phyloP scores from a whole-genome alignment of 73 alveolate genomes.

The Paramecium octaurelia region DNA sequence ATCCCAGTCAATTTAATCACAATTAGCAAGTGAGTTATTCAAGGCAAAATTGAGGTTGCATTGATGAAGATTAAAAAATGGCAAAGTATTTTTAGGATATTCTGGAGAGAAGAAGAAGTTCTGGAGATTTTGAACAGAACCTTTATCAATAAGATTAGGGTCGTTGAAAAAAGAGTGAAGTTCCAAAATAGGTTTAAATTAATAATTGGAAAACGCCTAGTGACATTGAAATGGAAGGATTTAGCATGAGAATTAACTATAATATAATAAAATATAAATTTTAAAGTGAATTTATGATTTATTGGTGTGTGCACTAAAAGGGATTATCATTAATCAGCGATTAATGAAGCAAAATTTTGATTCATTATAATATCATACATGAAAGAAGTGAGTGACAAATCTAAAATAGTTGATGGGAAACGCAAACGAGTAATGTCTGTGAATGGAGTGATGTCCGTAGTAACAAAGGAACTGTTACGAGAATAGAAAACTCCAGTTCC shows the following conservation, averaged over 20 bases:
- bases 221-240: neutral
- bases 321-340: neutral
- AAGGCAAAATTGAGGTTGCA: neutral
- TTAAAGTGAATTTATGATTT: neutral
- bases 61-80: neutral
- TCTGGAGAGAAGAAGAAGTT: neutral
- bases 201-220: neutral
- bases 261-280: neutral
- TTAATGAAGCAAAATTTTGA: neutral
- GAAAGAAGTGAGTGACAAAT: neutral
- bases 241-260: neutral
- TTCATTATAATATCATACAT: neutral
- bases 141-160: neutral
- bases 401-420: constrained; percentile 12
- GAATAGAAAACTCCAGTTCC: neutral
- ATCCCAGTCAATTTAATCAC: too few species aligned
- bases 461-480: neutral
- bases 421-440: constrained; percentile 34
- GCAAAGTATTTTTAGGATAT: neutral
- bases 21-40: too few species aligned
- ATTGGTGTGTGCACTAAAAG: neutral
- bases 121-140: neutral
- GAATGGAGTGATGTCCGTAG: constrained; percentile 15
- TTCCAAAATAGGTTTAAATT: neutral
- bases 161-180: neutral